Base-by-base conservation (phyloP, 495 filamentous ascomycete species). In the Penicillium bovifimosum region DNA sequence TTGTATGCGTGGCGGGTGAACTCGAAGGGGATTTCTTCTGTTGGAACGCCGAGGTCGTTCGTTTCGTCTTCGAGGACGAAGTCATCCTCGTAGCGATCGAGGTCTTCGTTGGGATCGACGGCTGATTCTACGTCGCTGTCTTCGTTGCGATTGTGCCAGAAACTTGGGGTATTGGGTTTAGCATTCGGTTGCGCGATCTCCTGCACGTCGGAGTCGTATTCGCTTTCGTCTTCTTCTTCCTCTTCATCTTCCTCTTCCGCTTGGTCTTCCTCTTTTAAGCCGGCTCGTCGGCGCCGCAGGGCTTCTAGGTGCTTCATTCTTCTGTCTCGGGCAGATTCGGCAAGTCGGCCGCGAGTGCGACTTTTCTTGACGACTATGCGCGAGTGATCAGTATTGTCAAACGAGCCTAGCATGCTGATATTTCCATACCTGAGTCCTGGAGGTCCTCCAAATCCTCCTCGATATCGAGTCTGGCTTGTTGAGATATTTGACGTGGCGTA, bases 41-140 rank as follows among this genome's bases (percentile, higher is more conserved):
- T 74, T 0, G 84, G 87, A 6, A 77, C 80, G 3, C 88, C 88
- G 1, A 91, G 52, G n/a, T 71, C 71, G 8, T 70, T 75, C 9
- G 80, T 77, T 18, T 80, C 81, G 46, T 89, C 86, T 31, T 90
- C 83, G 8, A 76, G 62, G 14, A 95, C 72, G 51, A 91, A 92
- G 57, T 83, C 84, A 11, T 82, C 79, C n/a, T 90, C 80, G 48
- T 88, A 80, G 3, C 81, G 76, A 28, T 86, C 81, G 2, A 76
- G 58, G 46, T 69, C 70, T 50, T 72, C 71, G 42, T 68, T 67
- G n/a, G 59, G 59, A 4, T 55, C 59, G 6, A 74, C 63, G 18
- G 60, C 52, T 0, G 69, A 68, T 45, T 74, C 70, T 27, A 70
- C 63, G 17, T 70, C 70, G 31, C 61, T 71, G 24, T 75, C 59